Evolutionary conservation across 345 rosid species (phyloP), one percentile per base, ranked within the genome.

Genomic region (Reutealis trisperma): DNA sequence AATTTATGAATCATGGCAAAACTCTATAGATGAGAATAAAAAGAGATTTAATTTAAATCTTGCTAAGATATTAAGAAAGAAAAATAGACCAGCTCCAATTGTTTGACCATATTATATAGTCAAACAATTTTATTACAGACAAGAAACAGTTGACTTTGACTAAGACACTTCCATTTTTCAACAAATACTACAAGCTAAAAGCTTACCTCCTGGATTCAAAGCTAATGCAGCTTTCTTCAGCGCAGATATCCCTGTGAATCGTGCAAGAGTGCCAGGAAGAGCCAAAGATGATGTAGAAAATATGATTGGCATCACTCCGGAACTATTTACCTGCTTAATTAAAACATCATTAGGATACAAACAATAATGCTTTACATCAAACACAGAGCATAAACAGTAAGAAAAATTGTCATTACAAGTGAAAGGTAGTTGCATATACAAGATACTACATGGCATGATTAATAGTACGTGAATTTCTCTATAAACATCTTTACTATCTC

Each of bases 301-400:
- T 85, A 94, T 93, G 70, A 94, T 94, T 70, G 98, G 97, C 97
- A 93, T 94, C 79, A 94, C 98, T 47, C 98, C 98, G 71, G 98
- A 88, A 83, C 98, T 93, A 83, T 93, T 94, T 34, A 94, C 96
- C 96, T 91, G 83, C 51, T 77, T 57, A 71, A 59, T 63, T 44
- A 65, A 73, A 82, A 45, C 24, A 65, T 41, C 21, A 52, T 32
- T 52, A 37, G 30, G 19, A 66, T 41, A 19, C 2, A 44, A 63
- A 62, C 27, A 61, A 30, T 24, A 42, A 14, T 32, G 66, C 16
- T 67, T 25, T n/a, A 59, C 64, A 68, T 54, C 41, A 47, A 67
- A 14, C 8, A 4, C 15, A 60, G 61, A 61, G 63, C 42, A 9
- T 2, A 63, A 25, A 63, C 18, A 11, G 49, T 24, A 60, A 67